Conservation (phyloP, 192 early-diverging fungal genomes). For the Entophlyctis helioformis region DNA sequence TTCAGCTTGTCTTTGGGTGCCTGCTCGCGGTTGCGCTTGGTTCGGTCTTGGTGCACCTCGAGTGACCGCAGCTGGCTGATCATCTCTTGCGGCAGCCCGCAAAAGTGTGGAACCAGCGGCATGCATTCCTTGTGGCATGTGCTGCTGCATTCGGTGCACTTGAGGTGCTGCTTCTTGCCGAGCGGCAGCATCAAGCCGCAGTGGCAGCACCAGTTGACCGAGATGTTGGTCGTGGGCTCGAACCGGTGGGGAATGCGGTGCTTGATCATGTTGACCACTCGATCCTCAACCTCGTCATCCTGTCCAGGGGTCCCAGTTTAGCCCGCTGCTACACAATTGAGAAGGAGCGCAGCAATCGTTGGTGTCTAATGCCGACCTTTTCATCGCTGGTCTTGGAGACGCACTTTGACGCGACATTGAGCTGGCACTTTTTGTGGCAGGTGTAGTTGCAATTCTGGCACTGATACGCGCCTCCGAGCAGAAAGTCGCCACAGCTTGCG, state of each 20-base stretch:
- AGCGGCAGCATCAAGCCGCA: slow-evolving; percentile 94
- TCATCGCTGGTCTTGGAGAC: slow-evolving; percentile 59
- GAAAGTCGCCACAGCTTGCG: slow-evolving; percentile 87
- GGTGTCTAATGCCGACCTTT: slow-evolving; percentile 12
- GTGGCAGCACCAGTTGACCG: slow-evolving; percentile 93
- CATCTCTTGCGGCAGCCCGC: slow-evolving; percentile 78
- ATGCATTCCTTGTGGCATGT: slow-evolving; percentile 77
- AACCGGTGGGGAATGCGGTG: slow-evolving; percentile 97
- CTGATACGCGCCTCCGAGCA: slow-evolving; percentile 83
- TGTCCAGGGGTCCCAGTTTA: too few species aligned
- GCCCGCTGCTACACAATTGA: too few species aligned
- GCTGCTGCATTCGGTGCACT: slow-evolving; percentile 62
- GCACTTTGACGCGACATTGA: slow-evolving; percentile 79
- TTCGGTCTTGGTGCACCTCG: too few species aligned
- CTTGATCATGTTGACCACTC: slow-evolving; percentile 40
- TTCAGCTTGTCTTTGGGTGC: too few species aligned
- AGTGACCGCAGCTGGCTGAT: slow-evolving; percentile 85
- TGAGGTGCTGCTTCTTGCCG: slow-evolving; percentile 51
- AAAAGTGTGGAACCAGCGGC: slow-evolving; percentile 80
- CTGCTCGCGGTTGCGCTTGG: too few species aligned
- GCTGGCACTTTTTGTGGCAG: slow-evolving; percentile 84
- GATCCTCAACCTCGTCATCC: slow-evolving; percentile 43
- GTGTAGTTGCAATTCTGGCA: slow-evolving; percentile 86
- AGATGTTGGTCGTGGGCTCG: slow-evolving; percentile 68
- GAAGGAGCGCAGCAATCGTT: neutral